Percentiles rank a stretch among this genome's conserved stretches.
These are phyloP conservation scores for Pyricularia grisea DNA, from an alignment of 2,329 filamentous ascomycete species.

Conservation along the genomic window DNA sequence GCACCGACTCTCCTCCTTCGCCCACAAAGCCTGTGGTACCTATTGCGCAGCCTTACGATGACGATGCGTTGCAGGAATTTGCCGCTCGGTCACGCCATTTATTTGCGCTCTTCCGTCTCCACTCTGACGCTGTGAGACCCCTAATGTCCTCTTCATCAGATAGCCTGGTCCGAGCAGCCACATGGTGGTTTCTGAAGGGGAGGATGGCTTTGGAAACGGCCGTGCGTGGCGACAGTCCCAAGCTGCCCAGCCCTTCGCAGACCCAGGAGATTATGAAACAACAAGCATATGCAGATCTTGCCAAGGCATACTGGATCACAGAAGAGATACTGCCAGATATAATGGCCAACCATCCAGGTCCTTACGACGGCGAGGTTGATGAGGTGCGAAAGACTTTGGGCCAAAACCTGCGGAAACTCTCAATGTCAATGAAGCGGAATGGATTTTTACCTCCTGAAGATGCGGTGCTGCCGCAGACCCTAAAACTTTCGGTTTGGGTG, in stretches of 20 bases:
- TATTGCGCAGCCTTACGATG: constrained; percentile 32
- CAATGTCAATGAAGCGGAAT: constrained; percentile 78
- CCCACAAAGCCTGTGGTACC: constrained; percentile 23
- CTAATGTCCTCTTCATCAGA: constrained; percentile 52
- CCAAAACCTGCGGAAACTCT: constrained; percentile 61
- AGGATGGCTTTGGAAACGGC: constrained; percentile 64
- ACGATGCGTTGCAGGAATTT: constrained; percentile 63
- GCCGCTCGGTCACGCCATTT: constrained; percentile 62
- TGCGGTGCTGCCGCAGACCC: constrained; percentile 61
- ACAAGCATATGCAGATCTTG: constrained; percentile 77
- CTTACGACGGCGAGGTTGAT: constrained; percentile 36
- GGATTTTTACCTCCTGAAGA: constrained; percentile 65
- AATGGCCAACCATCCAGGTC: constrained; percentile 12
- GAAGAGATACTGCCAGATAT: constrained; percentile 44
- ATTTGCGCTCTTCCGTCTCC: constrained; percentile 65
- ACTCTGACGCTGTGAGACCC: constrained; percentile 64
- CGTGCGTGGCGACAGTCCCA: constrained; percentile 52
- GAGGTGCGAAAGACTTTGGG: constrained; percentile 46
- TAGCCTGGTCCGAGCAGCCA: constrained; percentile 61
- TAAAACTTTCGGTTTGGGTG: constrained; percentile 76
- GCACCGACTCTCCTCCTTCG: constrained; percentile 11
- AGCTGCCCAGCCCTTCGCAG: constrained; percentile 27
- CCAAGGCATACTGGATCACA: constrained; percentile 78
- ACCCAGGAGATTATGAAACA: constrained; percentile 48
- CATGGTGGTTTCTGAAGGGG: constrained; percentile 88